Percentiles rank a stretch among this genome's conserved stretches.
phyloP scores from a whole-genome alignment of 73 alveolate species.

The Tetrahymena borealis region DNA sequence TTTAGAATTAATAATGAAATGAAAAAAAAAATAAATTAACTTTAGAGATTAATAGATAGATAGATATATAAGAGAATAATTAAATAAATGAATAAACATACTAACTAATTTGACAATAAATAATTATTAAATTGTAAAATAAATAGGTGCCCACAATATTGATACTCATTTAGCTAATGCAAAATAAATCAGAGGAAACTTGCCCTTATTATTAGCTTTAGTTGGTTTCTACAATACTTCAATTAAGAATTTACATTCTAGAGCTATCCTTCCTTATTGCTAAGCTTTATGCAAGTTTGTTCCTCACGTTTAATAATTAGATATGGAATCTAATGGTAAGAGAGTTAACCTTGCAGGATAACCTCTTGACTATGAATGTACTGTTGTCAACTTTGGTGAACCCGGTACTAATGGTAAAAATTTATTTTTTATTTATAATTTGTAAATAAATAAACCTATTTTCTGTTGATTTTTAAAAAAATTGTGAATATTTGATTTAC shows the following conservation, averaged over 20 bases:
- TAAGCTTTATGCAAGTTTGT: conserved; percentile 60
- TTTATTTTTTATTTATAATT: too few species aligned
- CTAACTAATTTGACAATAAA: too few species aligned
- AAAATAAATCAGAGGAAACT: neutral
- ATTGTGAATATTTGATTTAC: too few species aligned
- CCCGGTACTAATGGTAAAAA: conserved; percentile 63
- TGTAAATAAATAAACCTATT: too few species aligned
- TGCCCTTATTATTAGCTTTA: conserved; percentile 37
- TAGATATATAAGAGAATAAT: too few species aligned
- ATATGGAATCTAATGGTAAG: conserved; percentile 77
- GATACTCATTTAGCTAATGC: conserved; percentile 28
- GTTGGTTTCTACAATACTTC: conserved; percentile 48
- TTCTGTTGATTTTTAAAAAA: too few species aligned
- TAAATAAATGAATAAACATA: too few species aligned
- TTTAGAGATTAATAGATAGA: too few species aligned
- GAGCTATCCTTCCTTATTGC: conserved; percentile 74
- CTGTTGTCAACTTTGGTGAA: conserved; percentile 69
- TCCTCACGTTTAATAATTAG: conserved; percentile 64
- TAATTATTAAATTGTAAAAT: too few species aligned
- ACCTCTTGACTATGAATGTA: conserved; percentile 17
- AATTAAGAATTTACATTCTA: conserved; percentile 32
- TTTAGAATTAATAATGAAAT: neutral
- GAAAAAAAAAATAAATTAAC: too few species aligned
- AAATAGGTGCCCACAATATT: neutral
- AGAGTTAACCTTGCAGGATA: conserved; percentile 39